Conservation (phyloP, 257 asterid species). For the Apocynum venetum region DNA sequence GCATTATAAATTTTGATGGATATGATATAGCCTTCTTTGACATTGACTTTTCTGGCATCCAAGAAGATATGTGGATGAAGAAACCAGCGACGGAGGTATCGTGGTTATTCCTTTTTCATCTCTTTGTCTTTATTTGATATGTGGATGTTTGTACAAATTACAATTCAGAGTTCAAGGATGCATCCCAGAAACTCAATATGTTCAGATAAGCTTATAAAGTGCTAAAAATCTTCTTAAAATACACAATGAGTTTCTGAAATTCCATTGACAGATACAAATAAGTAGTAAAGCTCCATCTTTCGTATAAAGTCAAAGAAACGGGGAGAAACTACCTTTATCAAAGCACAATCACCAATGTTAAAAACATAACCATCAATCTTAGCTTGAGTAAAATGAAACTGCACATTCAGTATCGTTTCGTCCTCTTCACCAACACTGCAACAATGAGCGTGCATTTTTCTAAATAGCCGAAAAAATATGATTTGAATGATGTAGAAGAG, state of each 20-base stretch:
- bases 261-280: no score
- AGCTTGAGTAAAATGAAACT: conserved; percentile 83
- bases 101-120: neutral
- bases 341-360: conserved; percentile 70
- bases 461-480: conserved; percentile 15
- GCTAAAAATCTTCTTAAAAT: neutral
- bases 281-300: neutral
- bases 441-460: conserved; percentile 18
- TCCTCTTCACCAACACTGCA: conserved; percentile 76
- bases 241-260: no score
- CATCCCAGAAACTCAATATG: neutral
- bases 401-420: conserved; percentile 68
- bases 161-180: neutral
- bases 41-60: neutral
- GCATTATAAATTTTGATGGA: neutral
- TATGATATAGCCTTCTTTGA: neutral
- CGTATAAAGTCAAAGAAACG: neutral
- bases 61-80: neutral
- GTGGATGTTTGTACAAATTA: neutral
- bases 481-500: conserved; percentile 21
- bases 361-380: conserved; percentile 42
- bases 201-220: no score
- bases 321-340: conserved; percentile 51
- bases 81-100: neutral
- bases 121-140: neutral